Base-by-base conservation (phyloP, 176 grass and related monocot species). In the Tuctoria greenei region DNA sequence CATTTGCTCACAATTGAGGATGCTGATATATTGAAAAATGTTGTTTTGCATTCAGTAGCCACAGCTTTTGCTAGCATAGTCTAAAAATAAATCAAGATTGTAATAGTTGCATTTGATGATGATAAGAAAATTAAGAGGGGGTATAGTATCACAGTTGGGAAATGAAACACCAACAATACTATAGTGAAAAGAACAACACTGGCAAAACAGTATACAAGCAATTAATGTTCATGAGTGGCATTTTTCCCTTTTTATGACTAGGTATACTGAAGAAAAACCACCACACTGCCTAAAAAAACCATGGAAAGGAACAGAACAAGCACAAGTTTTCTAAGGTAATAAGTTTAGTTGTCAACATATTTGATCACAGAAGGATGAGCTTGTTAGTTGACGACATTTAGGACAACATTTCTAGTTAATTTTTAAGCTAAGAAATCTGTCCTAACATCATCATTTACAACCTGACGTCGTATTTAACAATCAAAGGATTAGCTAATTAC, bases 51-150 rank as follows among this genome's bases (percentile, higher is more conserved):
- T 58, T 98, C 95, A 34, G 95, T 90, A 81, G 91, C 91, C 59
- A 98, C 95, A 81, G 95, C 91, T 86, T 98, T 98, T 45, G 91
- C 95, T 75, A 94, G 91, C 95, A 98, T 98, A 21, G 95, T 98
- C 95, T 98, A 60, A 76, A 89, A 83, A 74, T 70, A 67, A 69
- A 49, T 42, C 34, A 75, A 61, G 20, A 57, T 72, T 66, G 80
- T 64, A 40, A 71, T 25, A 74, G 49, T 5, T 57, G 6, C 7
- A 69, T n/a, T 74, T 43, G 36, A 56, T 10, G 41, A 50, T 39
- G 57, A 41, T 67, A 24, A 54, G n/a, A 6, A 55, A 92, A 21
- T 74, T 45, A 51, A 74, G 58, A 86, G 65, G 65, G n/a, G 15
- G 36, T 26, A 86, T 67, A 64, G 4, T 64, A 56, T 6, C 36